Evolutionary conservation across 305 asterid genomes (phyloP).

Genomic region (Fraxinus greggii): DNA sequence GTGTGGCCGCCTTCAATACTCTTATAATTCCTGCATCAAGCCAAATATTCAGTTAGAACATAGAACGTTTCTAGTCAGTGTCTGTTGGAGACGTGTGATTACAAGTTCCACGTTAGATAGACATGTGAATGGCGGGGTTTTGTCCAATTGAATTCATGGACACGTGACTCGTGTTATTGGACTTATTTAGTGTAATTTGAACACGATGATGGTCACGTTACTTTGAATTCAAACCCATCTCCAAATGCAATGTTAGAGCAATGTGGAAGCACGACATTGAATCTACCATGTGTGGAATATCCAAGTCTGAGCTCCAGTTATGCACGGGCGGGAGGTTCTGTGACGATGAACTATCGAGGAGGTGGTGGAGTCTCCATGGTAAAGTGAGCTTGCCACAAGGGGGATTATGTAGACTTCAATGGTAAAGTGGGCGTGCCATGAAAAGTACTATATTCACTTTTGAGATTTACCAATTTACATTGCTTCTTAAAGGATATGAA

Average conservation of each 20-base stretch:
- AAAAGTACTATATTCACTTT: neutral
- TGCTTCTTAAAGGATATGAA: constrained; percentile 31
- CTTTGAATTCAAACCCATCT: neutral
- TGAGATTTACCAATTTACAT: neutral
- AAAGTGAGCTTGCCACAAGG: neutral
- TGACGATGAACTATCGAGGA: neutral
- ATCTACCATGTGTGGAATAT: neutral
- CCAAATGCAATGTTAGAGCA: neutral
- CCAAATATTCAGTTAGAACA: neutral
- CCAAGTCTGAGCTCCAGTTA: neutral
- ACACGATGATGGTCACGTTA: neutral
- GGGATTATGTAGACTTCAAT: neutral
- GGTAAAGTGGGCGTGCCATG: neutral
- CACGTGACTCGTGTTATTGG: neutral
- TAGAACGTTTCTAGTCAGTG: neutral
- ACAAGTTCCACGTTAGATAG: neutral
- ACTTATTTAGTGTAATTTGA: neutral
- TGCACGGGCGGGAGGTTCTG: neutral
- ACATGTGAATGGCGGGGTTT: neutral
- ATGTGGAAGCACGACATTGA: neutral
- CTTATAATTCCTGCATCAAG: constrained; percentile 74
- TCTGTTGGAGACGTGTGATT: neutral
- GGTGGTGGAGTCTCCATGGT: neutral
- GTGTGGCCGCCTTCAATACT: constrained; percentile 87
- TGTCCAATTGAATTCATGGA: neutral